Conservation (phyloP, 163 green algal genomes). For the Volvox carteri region DNA sequence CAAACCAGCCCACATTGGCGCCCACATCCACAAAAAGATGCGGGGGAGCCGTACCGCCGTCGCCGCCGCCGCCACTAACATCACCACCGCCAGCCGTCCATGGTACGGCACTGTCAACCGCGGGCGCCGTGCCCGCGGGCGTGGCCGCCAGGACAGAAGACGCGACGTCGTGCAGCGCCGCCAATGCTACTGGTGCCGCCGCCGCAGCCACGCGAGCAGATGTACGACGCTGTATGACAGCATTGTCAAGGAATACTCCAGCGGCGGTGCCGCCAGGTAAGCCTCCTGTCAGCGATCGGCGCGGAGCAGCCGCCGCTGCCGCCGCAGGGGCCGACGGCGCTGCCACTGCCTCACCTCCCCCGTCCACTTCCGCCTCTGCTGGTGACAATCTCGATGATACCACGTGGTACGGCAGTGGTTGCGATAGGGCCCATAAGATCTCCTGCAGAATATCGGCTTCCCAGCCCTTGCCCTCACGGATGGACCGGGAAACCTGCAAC, state of each 20-base stretch:
- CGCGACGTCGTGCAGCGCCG: too few relatives aligned
- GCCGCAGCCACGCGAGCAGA: not conserved
- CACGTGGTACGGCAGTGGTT: conserved; percentile 18
- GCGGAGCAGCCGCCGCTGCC: not conserved
- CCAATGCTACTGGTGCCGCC: too few relatives aligned
- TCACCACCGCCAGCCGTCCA: not conserved
- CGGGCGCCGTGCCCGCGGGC: too few relatives aligned
- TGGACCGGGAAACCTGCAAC: conserved; percentile 35
- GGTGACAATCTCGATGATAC: not conserved
- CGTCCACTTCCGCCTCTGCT: too few relatives aligned
- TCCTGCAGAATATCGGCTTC: conserved; percentile 13
- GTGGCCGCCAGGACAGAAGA: too few relatives aligned
- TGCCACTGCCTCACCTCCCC: not conserved
- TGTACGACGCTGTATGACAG: too few relatives aligned
- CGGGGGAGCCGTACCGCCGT: not conserved
- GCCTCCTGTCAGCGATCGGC: not conserved
- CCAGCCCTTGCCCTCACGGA: conserved; percentile 40
- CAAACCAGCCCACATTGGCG: conserved; percentile 64
- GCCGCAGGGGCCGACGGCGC: not conserved
- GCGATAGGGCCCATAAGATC: conserved; percentile 18
- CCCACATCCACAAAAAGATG: conserved; percentile 65
- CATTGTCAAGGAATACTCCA: not conserved
- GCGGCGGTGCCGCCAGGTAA: not conserved
- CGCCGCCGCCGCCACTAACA: not conserved
- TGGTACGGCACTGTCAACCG: not conserved